Percentiles rank a stretch among this genome's conserved stretches.
These are phyloP conservation scores for Trifolium repens DNA, from an alignment of 306 rosid species.

Conservation along the genomic window DNA sequence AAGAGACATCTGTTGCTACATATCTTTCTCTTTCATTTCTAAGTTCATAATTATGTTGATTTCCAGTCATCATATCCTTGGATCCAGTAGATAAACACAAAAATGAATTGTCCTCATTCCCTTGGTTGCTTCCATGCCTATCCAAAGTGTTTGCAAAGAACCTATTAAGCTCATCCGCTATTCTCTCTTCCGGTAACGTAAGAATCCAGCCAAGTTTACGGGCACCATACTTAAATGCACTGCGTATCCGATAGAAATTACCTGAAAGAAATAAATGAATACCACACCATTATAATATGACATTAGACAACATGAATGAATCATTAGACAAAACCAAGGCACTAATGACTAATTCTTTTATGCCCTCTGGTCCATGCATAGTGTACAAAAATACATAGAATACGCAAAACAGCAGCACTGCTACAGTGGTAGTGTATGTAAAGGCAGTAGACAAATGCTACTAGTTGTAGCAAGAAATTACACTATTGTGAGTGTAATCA, in stretches of 20 bases:
- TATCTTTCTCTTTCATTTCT: conserved; percentile 42
- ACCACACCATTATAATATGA: conserved; percentile 23
- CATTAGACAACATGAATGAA: conserved; percentile 12
- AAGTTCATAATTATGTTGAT: conserved; percentile 40
- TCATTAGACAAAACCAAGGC: conserved; percentile 25
- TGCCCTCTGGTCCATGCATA: not conserved
- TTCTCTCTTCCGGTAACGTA: conserved; percentile 64
- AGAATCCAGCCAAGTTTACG: conserved; percentile 84
- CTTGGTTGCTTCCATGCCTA: conserved; percentile 60
- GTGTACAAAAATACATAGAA: conserved; percentile 26
- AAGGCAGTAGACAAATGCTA: conserved; percentile 10
- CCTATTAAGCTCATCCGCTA: conserved; percentile 63
- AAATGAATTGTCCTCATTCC: conserved; percentile 49
- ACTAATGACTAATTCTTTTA: conserved; percentile 14
- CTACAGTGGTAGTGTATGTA: conserved; percentile 4
- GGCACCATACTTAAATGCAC: conserved; percentile 88
- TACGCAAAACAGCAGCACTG: conserved; percentile 9
- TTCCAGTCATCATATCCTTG: conserved; percentile 40
- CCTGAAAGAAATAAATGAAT: conserved; percentile 57
- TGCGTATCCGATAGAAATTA: conserved; percentile 79
- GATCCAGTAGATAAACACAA: conserved; percentile 40
- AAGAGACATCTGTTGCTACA: conserved; percentile 36
- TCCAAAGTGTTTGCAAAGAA: conserved; percentile 72
- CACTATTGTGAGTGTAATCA: conserved; percentile 14
- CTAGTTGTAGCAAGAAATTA: conserved; percentile 7